Evolutionary conservation across 768 basidiomycete species (phyloP).

Genomic region (Rhizopogon sp.): DNA sequence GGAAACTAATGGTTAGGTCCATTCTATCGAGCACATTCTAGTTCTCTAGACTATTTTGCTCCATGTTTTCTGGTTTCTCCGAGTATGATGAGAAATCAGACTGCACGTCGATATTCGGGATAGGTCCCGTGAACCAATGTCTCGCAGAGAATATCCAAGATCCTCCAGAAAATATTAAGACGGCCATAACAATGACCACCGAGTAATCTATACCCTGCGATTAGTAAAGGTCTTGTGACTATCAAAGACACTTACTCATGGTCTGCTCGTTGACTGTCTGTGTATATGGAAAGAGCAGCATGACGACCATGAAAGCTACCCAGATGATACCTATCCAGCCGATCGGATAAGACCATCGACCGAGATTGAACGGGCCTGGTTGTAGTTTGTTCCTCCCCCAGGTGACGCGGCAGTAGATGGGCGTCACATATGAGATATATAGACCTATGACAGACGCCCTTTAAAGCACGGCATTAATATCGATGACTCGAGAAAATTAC

Average conservation of each 20-base stretch:
- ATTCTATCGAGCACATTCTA: background rate
- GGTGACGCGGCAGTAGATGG: slow-evolving; percentile 32
- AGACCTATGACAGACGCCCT: slow-evolving; percentile 30
- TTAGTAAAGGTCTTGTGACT: background rate
- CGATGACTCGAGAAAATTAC: background rate
- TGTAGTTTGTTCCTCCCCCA: slow-evolving; percentile 26
- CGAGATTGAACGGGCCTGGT: slow-evolving; percentile 31
- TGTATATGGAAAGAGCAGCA: slow-evolving; percentile 29
- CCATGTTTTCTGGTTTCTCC: slow-evolving; percentile 2
- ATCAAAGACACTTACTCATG: slow-evolving; percentile 26
- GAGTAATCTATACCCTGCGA: slow-evolving; percentile 12
- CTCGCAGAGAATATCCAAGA: slow-evolving; percentile 31
- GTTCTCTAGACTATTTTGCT: background rate
- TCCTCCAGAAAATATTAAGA: slow-evolving; percentile 24
- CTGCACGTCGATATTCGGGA: slow-evolving; percentile 21
- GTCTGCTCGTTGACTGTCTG: slow-evolving; percentile 16
- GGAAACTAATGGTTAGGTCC: background rate
- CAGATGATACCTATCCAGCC: slow-evolving; percentile 24
- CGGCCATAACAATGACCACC: slow-evolving; percentile 24
- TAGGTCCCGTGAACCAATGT: slow-evolving; percentile 31
- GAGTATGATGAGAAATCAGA: slow-evolving; percentile 2
- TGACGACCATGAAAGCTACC: slow-evolving; percentile 29
- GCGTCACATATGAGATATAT: slow-evolving; percentile 34
- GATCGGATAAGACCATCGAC: slow-evolving; percentile 24
- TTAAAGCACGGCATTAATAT: background rate